Conservation (phyloP, 148 eudicot species). For the Vaccinium myrtillus region DNA sequence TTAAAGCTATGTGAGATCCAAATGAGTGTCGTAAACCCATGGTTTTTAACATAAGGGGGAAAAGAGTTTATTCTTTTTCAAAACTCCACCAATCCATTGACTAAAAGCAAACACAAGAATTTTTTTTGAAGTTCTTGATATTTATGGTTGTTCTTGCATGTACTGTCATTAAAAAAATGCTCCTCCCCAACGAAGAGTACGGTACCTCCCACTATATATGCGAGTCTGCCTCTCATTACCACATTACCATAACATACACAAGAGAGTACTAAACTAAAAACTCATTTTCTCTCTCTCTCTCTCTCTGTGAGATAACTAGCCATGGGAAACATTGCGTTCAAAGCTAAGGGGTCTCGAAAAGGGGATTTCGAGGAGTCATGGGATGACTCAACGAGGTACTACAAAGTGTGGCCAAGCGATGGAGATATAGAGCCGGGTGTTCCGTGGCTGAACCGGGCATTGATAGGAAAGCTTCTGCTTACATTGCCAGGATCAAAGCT, state of each 20-base stretch:
- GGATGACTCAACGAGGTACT: constrained; percentile 13
- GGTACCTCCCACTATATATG: background rate
- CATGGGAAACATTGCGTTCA: background rate
- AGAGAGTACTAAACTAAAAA: background rate
- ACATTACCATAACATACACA: background rate
- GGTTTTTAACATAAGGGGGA: too few species aligned
- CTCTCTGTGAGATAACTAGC: background rate
- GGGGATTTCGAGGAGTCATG: background rate
- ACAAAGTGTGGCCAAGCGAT: constrained; percentile 28
- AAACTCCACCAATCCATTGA: too few species aligned
- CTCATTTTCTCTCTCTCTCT: background rate
- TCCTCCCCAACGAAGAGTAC: background rate
- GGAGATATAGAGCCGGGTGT: constrained; percentile 15
- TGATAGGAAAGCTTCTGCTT: constrained; percentile 29
- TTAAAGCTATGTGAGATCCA: too few species aligned
- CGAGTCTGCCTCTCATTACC: background rate
- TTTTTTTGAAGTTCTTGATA: too few species aligned
- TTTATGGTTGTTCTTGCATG: too few species aligned
- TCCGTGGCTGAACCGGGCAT: constrained; percentile 33
- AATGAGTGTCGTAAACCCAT: too few species aligned
- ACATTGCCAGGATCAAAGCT: constrained; percentile 18
- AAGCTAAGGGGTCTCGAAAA: background rate
- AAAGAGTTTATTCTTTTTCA: too few species aligned
- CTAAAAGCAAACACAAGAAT: too few species aligned
- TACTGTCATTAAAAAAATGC: background rate